Evolutionary conservation across 371 early-diverging fungal genomes (phyloP).

Genomic region (Synchytrium microbalum): DNA sequence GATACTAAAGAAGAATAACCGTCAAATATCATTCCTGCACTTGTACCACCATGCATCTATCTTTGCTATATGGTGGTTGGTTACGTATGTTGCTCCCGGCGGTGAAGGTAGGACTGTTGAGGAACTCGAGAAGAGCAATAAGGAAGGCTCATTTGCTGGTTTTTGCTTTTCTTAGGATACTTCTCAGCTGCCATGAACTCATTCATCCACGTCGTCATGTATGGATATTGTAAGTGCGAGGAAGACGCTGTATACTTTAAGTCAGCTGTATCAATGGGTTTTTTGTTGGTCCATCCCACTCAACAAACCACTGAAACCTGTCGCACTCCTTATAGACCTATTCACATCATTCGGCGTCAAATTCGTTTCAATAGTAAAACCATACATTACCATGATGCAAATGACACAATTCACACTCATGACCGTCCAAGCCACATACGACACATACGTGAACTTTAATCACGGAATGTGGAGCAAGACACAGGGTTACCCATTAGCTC

Average conservation of each 20-base stretch:
- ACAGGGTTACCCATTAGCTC: conserved; percentile 34
- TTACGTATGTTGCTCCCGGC: conserved; percentile 46
- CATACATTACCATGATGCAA: conserved; percentile 51
- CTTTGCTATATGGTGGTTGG: conserved; percentile 54
- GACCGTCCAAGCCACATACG: conserved; percentile 45
- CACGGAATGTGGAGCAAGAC: conserved; percentile 8
- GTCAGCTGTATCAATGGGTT: too few species aligned
- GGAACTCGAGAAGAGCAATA: conserved; percentile 6
- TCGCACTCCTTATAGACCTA: conserved; percentile 15
- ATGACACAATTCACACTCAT: conserved; percentile 55
- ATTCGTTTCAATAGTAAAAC: conserved; percentile 44
- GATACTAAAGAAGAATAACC: conserved; percentile 55
- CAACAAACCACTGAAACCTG: too few species aligned
- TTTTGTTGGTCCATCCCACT: too few species aligned
- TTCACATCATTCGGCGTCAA: conserved; percentile 22
- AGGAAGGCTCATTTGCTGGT: too few species aligned
- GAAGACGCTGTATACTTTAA: too few species aligned
- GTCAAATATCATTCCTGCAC: conserved; percentile 58
- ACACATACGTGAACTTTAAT: conserved; percentile 29
- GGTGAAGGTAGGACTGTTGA: conserved; percentile 34
- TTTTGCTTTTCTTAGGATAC: conserved; percentile 24
- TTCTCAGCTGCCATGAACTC: conserved; percentile 53
- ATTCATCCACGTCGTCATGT: conserved; percentile 58
- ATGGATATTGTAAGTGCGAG: conserved; percentile 37
- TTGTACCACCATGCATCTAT: conserved; percentile 59